phyloP scores from a whole-genome alignment of 2,329 filamentous ascomycete genomes.

The Phialemoniopsis sp. region DNA sequence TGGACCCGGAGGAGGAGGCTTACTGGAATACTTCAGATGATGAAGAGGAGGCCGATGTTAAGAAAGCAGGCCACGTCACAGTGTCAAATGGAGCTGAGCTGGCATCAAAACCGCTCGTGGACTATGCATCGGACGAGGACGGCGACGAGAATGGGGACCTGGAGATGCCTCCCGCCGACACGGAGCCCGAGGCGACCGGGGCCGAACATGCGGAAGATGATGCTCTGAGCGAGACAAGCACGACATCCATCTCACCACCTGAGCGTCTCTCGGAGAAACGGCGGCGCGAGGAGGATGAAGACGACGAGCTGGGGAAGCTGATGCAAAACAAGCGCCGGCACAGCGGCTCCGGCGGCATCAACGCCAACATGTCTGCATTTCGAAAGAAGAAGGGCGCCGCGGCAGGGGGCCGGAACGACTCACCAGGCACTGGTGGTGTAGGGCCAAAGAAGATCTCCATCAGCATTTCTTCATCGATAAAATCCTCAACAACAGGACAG shows the following conservation, averaged over 20 bases:
- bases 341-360: constrained; percentile 46
- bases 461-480: constrained; percentile 44
- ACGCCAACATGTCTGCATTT: constrained; percentile 31
- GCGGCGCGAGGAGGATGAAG: constrained; percentile 86
- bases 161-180: constrained; percentile 14
- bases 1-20: constrained; percentile 83
- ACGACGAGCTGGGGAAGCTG: constrained; percentile 85
- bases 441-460: constrained; percentile 54
- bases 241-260: constrained; percentile 52
- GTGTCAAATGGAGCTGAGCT: constrained; percentile 59
- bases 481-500: constrained; percentile 15
- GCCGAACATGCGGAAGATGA: constrained; percentile 23
- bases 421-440: constrained; percentile 32
- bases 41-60: constrained; percentile 60
- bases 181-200: constrained; percentile 15
- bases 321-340: constrained; percentile 60
- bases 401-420: constrained; percentile 19
- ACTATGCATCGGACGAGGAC: constrained; percentile 93
- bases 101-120: constrained; percentile 71
- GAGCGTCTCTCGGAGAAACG: constrained; percentile 86
- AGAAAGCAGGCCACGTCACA: background rate
- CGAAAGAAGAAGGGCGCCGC: constrained; percentile 36
- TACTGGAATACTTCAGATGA: constrained; percentile 93
- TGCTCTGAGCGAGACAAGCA: constrained; percentile 21
- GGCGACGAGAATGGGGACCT: constrained; percentile 59